Evolutionary conservation across 1,284 basidiomycete species (phyloP).

Genomic region (Neotropicomus parvogracilis): DNA sequence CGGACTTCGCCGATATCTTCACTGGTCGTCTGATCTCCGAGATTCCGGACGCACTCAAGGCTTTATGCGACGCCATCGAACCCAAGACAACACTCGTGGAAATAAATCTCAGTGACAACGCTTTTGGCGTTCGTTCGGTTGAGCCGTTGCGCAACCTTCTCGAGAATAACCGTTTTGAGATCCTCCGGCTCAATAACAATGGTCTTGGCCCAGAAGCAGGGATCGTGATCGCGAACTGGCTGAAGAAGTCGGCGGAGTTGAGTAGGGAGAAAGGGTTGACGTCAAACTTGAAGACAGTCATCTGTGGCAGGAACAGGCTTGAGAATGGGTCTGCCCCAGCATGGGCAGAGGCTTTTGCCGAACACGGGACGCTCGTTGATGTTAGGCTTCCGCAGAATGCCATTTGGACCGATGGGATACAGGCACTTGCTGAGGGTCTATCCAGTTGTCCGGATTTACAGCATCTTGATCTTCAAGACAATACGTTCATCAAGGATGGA

Average conservation of each 20-base stretch:
- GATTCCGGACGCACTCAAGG: conserved; percentile 87
- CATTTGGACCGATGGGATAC: conserved; percentile 91
- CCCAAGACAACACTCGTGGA: conserved; percentile 79
- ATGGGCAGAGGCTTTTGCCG: conserved; percentile 88
- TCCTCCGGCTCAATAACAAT: conserved; percentile 95
- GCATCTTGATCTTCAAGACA: conserved; percentile 92
- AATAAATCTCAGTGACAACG: conserved; percentile 93
- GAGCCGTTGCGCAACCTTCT: conserved; percentile 94
- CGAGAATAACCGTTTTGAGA: conserved; percentile 69
- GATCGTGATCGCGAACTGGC: conserved; percentile 79
- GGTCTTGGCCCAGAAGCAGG: conserved; percentile 95
- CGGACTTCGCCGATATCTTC: conserved; percentile 97
- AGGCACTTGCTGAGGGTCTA: conserved; percentile 77
- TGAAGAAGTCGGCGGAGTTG: conserved; percentile 73
- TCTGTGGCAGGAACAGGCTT: conserved; percentile 93
- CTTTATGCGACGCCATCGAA: conserved; percentile 85
- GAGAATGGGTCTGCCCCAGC: conserved; percentile 84
- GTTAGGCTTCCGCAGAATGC: conserved; percentile 97
- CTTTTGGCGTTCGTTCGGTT: conserved; percentile 93
- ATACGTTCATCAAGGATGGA: conserved; percentile 83
- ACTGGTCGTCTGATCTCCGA: conserved; percentile 94
- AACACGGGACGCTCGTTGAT: conserved; percentile 78
- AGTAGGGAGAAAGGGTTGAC: conserved; percentile 63
- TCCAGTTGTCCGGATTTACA: conserved; percentile 66
- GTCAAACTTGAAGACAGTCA: conserved; percentile 75